These are phyloP conservation scores for Solanum rostratum DNA, from an alignment of 257 asterid species.

Conservation along the genomic window DNA sequence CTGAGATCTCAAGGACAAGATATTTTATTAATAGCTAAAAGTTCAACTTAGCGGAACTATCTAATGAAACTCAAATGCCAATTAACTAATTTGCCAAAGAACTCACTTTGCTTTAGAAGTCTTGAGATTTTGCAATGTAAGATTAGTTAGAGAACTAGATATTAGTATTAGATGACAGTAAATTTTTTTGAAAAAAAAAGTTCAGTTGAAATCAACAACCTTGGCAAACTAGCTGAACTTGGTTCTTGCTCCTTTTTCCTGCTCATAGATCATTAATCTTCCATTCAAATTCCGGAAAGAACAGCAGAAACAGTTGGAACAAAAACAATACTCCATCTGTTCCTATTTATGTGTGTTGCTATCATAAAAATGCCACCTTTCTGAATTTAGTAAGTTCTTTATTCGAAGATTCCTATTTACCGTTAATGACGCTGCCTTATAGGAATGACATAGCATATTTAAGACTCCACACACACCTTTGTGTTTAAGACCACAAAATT, in stretches of 20 bases:
- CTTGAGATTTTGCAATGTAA: background rate
- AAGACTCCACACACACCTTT: background rate
- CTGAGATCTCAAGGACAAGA: background rate
- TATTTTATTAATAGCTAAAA: background rate
- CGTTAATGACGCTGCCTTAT: background rate
- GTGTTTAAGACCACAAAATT: background rate
- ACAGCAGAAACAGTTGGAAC: background rate
- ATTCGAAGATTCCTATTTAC: background rate
- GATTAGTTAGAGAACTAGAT: background rate
- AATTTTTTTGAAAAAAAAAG: background rate
- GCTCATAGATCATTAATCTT: background rate
- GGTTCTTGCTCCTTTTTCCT: background rate
- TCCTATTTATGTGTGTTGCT: background rate
- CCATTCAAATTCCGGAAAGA: background rate
- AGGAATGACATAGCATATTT: background rate
- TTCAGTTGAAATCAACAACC: background rate
- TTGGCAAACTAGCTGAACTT: background rate
- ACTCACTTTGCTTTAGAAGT: background rate
- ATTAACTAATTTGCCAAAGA: background rate
- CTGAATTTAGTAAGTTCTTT: background rate
- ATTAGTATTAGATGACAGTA: background rate
- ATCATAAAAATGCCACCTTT: background rate
- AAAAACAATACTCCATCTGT: background rate
- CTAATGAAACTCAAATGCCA: background rate
- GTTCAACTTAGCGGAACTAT: background rate